Conservation (phyloP, 75 land plant species). For the Isoetes taiwanensis region DNA sequence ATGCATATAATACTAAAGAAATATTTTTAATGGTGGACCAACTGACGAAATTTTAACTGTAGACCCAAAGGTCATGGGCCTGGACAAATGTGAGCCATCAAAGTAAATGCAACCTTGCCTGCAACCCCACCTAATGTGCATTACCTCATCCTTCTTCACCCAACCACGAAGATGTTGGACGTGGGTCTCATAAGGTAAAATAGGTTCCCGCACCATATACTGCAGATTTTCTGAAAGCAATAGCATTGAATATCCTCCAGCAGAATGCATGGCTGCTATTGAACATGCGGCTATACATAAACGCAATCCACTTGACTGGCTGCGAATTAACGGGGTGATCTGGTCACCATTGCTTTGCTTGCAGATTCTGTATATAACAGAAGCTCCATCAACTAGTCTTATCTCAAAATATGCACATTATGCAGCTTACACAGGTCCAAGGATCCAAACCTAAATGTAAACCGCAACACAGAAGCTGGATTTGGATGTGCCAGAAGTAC, state of each 20-base stretch:
- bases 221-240: conserved; percentile 54
- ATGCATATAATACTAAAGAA: conserved; percentile 11
- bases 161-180: conserved; percentile 41
- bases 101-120: conserved; percentile 59
- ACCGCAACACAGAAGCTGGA: conserved; percentile 77
- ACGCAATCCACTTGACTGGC: conserved; percentile 85
- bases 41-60: conserved; percentile 47
- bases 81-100: conserved; percentile 73
- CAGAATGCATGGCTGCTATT: conserved; percentile 97
- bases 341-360: not conserved
- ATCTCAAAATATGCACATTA: too few relatives aligned
- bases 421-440: too few relatives aligned
- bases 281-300: conserved; percentile 90
- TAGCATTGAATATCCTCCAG: conserved; percentile 82
- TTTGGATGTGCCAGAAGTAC: conserved; percentile 76
- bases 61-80: conserved; percentile 49
- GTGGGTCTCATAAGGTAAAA: conserved; percentile 20
- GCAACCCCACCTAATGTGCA: conserved; percentile 47
- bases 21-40: conserved; percentile 46
- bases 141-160: conserved; percentile 31
- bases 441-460: conserved; percentile 63
- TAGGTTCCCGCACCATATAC: conserved; percentile 97
- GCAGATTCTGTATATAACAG: conserved; percentile 15
- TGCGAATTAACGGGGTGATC: conserved; percentile 29
- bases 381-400: too few relatives aligned